These are phyloP conservation scores for Russula compacta DNA, from an alignment of 768 basidiomycete genomes.

Conservation along the genomic window DNA sequence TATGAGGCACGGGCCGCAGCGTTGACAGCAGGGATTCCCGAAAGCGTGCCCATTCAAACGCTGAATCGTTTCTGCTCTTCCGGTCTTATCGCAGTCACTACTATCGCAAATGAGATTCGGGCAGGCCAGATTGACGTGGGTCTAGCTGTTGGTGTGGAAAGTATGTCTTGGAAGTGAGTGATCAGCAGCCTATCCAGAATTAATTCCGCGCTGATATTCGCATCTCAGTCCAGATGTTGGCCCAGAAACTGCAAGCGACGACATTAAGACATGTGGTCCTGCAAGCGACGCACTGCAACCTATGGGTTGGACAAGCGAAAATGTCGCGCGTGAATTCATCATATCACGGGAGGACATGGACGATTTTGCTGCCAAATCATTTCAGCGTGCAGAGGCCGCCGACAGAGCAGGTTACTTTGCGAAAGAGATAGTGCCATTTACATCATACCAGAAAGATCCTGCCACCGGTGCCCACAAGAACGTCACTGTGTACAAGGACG, in stretches of 20 bases:
- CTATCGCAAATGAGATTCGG: constrained; percentile 66
- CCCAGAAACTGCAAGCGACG: constrained; percentile 50
- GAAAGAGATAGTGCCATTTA: constrained; percentile 70
- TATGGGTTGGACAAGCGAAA: constrained; percentile 90
- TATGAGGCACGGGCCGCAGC: constrained; percentile 70
- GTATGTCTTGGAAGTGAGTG: constrained; percentile 69
- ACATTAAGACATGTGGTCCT: constrained; percentile 44
- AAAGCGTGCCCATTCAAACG: constrained; percentile 62
- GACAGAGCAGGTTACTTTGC: constrained; percentile 56
- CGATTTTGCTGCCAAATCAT: constrained; percentile 62
- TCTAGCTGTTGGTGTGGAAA: constrained; percentile 76
- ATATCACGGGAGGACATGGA: constrained; percentile 73
- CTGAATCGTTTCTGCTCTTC: constrained; percentile 80
- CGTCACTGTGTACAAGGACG: constrained; percentile 59
- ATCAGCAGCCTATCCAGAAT: constrained; percentile 18
- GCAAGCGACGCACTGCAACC: constrained; percentile 57
- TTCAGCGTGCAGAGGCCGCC: constrained; percentile 69
- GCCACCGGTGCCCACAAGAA: constrained; percentile 42
- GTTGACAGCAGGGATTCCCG: constrained; percentile 74
- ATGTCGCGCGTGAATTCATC: constrained; percentile 66
- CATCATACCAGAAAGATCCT: constrained; percentile 50
- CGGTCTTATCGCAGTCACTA: constrained; percentile 77
- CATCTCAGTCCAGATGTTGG: constrained; percentile 51
- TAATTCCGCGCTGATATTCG: constrained; percentile 20
- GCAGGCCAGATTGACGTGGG: constrained; percentile 76